Conservation (phyloP, 2,329 filamentous ascomycete genomes). For the Neofusicoccum ribis region DNA sequence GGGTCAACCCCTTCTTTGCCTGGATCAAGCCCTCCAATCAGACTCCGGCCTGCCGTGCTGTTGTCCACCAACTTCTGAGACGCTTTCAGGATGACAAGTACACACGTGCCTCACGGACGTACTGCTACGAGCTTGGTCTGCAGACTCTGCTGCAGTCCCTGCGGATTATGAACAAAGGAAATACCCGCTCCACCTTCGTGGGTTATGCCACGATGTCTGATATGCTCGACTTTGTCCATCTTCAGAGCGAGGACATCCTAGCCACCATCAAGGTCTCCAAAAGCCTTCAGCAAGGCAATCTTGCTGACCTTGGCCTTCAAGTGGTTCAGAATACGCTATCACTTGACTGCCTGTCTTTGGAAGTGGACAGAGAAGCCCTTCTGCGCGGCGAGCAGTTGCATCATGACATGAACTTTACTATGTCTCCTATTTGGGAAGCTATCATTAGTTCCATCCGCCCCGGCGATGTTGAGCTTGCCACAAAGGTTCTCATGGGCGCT, state of each 20-base stretch:
- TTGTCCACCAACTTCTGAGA: conserved; percentile 73
- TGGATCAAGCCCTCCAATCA: conserved; percentile 76
- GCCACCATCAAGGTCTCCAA: conserved; percentile 32
- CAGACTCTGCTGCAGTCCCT: conserved; percentile 38
- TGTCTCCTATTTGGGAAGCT: conserved; percentile 74
- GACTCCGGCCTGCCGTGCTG: conserved; percentile 75
- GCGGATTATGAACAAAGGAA: conserved; percentile 34
- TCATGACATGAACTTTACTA: conserved; percentile 67
- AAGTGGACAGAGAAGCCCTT: conserved; percentile 68
- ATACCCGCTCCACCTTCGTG: conserved; percentile 37
- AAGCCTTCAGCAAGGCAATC: conserved; percentile 28
- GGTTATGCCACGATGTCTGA: conserved; percentile 50
- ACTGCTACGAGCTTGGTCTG: conserved; percentile 63
- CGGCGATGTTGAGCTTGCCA: conserved; percentile 70
- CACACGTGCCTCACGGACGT: conserved; percentile 58
- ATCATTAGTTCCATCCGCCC: conserved; percentile 68
- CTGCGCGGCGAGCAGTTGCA: conserved; percentile 62
- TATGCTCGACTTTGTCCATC: conserved; percentile 65
- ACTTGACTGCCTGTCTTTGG: conserved; percentile 70
- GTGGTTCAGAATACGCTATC: conserved; percentile 67
- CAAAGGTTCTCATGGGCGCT: conserved; percentile 69
- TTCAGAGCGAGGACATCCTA: conserved; percentile 50
- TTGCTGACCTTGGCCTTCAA: conserved; percentile 55
- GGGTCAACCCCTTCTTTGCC: conserved; percentile 74
- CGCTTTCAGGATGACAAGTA: conserved; percentile 59